Evolutionary conservation across 176 grass and related monocot genomes (phyloP).

Genomic region (Rhynchospora pubera): DNA sequence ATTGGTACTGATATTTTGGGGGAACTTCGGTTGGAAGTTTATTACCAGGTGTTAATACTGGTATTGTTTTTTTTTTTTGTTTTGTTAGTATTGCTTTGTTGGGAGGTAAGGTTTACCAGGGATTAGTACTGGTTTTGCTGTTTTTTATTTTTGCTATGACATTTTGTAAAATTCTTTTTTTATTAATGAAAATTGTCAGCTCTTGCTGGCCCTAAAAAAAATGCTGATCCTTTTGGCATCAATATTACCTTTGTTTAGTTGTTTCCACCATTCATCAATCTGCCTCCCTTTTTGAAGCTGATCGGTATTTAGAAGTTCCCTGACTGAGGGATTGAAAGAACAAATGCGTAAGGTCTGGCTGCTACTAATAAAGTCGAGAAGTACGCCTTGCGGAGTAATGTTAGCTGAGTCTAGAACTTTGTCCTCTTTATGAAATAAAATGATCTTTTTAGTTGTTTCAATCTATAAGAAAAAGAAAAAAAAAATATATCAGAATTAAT

Average conservation of each 20-base stretch:
- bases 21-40: no score
- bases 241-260: slow-evolving; percentile 74
- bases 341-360: slow-evolving; percentile 96
- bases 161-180: no score
- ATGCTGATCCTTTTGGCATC: background rate
- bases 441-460: slow-evolving; percentile 93
- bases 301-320: slow-evolving; percentile 88
- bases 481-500: slow-evolving; percentile 22
- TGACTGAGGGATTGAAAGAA: slow-evolving; percentile 86
- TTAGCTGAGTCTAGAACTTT: slow-evolving; percentile 72
- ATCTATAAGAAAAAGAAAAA: slow-evolving; percentile 52
- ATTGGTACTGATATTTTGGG: no score
- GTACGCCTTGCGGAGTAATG: slow-evolving; percentile 79
- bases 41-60: no score
- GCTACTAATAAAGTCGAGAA: slow-evolving; percentile 95
- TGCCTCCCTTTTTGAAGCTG: slow-evolving; percentile 99
- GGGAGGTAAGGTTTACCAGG: no score
- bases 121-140: no score
- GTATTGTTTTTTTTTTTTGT: no score
- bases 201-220: no score
- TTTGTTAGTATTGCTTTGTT: no score
- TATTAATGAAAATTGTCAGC: no score
- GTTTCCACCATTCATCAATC: slow-evolving; percentile 99
- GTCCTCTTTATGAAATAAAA: slow-evolving; percentile 99
- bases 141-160: no score